Evolutionary conservation across 371 early-diverging fungal species (phyloP), one percentile per base, ranked within the genome.

Genomic region (Mortierella sp.): DNA sequence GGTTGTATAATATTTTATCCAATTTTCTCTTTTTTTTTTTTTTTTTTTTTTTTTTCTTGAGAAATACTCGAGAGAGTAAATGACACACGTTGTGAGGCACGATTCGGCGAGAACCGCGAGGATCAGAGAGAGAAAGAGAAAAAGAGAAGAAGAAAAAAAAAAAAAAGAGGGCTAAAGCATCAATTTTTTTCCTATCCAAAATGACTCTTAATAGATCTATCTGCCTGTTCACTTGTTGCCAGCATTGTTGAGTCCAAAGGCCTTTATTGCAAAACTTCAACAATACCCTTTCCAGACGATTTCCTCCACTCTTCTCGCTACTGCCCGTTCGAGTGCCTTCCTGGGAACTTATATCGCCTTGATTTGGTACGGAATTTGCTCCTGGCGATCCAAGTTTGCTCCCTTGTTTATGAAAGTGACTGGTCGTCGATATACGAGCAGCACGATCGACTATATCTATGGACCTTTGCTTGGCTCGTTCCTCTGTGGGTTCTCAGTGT

Each of bases 341-440:
- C 76, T 91, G 44, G 90, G 87, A 3, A 82, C 85, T 0, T 89
- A 86, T 65, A 89, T 91, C 62, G 81, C 84, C 14, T 61, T 86
- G 59, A 86, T 86, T 44, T 91, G 90, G 90, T 86, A 86, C 43
- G 80, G 84, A 1, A 87, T 91, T 23, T 90, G 90, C 72, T 72
- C 84, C 6, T 81, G 83, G 50, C 81, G 91, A 21, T 87, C 88
- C 51, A 76, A 84, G 57, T 60, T 89, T 19, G 70, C 70, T 70
- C 80, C 80, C 0, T 44, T 73, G 56, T 37, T 44, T 43, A 62
- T 63, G 74, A 66, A 48, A 28, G 18, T 70, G 29, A 79, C 73
- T 45, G 80, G 80, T 3, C 43, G 61, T 4, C 61, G 57, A 25
- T 72, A 70, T 19, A 66, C 66, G 37, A 84, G 86, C 15, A 83